phyloP scores from a whole-genome alignment of 2,329 filamentous ascomycete genomes.

The Fusarium bulbicola region DNA sequence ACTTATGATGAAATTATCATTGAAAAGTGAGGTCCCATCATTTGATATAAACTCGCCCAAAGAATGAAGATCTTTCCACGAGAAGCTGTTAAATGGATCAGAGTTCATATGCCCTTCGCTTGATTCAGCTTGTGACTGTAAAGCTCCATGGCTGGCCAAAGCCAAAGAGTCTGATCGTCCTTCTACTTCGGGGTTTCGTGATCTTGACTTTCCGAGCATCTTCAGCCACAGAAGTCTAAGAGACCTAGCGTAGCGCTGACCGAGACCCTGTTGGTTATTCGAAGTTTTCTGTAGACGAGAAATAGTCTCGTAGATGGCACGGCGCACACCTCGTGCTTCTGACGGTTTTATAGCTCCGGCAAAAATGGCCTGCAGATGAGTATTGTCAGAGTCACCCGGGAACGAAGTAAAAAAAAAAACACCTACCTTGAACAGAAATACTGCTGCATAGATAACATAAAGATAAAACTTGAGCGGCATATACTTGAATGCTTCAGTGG shows the following conservation, averaged over 20 bases:
- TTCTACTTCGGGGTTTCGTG: neutral
- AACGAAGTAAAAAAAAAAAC: neutral
- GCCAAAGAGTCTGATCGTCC: neutral
- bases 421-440: constrained; percentile 70
- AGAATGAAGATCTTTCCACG: constrained; percentile 68
- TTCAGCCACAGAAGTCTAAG: constrained; percentile 68
- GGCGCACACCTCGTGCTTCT: constrained; percentile 64
- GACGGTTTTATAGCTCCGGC: constrained; percentile 66
- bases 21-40: constrained; percentile 31
- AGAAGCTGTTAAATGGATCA: constrained; percentile 64
- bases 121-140: neutral
- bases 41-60: constrained; percentile 62
- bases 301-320: constrained; percentile 66
- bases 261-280: constrained; percentile 66
- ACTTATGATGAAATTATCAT: constrained; percentile 20
- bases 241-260: constrained; percentile 68
- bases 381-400: neutral
- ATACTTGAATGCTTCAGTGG: constrained; percentile 66
- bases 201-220: constrained; percentile 31
- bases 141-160: neutral
- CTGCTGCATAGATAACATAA: constrained; percentile 69
- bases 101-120: constrained; percentile 44
- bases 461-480: constrained; percentile 73
- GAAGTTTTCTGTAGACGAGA: constrained; percentile 67
- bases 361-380: neutral